Evolutionary conservation across 2,329 filamentous ascomycete genomes (phyloP).

Genomic region (Grosmannia clavigera): DNA sequence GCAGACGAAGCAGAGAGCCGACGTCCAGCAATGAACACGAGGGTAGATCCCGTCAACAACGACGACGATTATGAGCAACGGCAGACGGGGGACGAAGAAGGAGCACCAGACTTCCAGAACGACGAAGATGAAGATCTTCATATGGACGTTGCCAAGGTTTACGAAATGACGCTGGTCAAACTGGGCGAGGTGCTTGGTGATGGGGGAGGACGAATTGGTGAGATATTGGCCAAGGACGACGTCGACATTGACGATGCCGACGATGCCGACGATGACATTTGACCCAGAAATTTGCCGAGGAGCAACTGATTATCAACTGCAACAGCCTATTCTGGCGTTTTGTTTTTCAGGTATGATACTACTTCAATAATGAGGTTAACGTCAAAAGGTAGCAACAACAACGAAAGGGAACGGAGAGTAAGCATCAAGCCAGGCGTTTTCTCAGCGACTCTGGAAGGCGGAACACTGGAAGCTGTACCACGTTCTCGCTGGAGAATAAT

Average conservation of each 20-base stretch:
- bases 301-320: background rate
- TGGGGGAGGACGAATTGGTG: conserved; percentile 3
- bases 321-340: background rate
- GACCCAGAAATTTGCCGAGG: background rate
- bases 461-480: no score
- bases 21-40: conserved; percentile 7
- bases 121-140: conserved; percentile 30
- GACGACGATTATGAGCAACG: background rate
- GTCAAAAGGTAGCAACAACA: no score
- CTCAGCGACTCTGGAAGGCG: no score
- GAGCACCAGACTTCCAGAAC: conserved; percentile 14
- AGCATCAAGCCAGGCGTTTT: no score
- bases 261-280: background rate
- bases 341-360: background rate
- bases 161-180: conserved; percentile 66
- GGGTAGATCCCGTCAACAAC: conserved; percentile 10
- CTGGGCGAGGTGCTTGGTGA: conserved; percentile 55
- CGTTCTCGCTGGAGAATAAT: no score
- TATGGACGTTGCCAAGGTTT: conserved; percentile 64
- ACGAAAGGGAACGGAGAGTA: no score
- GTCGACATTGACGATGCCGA: background rate
- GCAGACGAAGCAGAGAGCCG: conserved; percentile 22
- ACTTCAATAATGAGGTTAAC: no score
- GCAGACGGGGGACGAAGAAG: conserved; percentile 11
- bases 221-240: background rate